Conservation (phyloP, 1,139 yeast genomes). For the Debaryomyces nepalensis region DNA sequence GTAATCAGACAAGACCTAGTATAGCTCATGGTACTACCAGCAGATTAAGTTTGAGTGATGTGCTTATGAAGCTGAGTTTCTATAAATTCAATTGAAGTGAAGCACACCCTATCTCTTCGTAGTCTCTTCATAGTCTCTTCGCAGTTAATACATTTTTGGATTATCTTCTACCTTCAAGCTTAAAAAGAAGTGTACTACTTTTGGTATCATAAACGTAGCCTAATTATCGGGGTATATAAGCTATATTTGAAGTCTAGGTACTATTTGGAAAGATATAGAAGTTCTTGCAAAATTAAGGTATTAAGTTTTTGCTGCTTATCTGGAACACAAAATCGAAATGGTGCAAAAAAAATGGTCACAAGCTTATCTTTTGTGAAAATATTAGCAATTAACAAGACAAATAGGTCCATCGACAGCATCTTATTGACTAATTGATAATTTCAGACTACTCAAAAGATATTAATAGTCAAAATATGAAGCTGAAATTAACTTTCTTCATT, state of each 20-base stretch:
- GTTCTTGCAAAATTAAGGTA: background rate
- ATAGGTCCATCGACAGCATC: background rate
- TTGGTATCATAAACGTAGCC: no score
- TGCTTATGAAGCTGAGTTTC: no score
- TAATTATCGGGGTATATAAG: no score
- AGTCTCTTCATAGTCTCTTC: no score
- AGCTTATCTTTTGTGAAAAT: slow-evolving; percentile 10
- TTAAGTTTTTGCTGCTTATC: background rate
- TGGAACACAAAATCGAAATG: slow-evolving; percentile 6
- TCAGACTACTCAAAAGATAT: background rate
- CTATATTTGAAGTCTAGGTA: no score
- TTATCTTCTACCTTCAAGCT: no score
- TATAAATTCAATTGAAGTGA: no score
- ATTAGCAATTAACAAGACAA: background rate
- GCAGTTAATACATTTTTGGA: no score
- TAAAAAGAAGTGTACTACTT: no score
- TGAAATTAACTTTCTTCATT: background rate
- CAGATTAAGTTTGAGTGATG: no score
- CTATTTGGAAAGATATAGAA: background rate
- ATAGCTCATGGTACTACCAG: background rate
- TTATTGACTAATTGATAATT: no score
- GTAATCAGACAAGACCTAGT: background rate
- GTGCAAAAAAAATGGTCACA: slow-evolving; percentile 11
- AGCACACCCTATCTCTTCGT: no score
- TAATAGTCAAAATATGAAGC: background rate